Evolutionary conservation across 192 early-diverging fungal genomes (phyloP), one percentile per base, ranked within the genome.

Genomic region (Coemansia sp.): DNA sequence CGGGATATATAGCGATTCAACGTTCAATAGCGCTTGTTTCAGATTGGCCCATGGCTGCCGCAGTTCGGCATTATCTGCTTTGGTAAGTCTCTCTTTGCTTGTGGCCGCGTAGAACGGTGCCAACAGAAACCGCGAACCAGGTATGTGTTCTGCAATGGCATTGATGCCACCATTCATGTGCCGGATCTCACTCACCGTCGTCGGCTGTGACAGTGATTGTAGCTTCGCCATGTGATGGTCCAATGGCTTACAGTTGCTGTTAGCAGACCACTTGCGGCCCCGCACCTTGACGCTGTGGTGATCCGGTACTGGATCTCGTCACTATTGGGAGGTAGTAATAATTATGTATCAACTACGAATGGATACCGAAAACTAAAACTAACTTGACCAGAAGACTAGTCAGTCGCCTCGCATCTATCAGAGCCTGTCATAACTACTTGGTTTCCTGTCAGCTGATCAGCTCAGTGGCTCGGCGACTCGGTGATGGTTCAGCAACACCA

Each of bases 101-200:
- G 57, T 53, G 8, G 27, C 5, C n/a, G 45, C 56, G 9, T 57
- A 73, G 21, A 73, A 67, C 2, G 59, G 71, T 7, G 57, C 2
- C 19, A 73, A 38, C 32, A 52, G 22, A 8, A 43, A 54, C 23
- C 39, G 57, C 4, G 47, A 59, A 59, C 64, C 62, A 4, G 71
- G 64, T 9, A 73, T n/a, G 17, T 73, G 65, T 3, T 7, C 23
- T 12, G 45, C 27, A 35, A 73, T 67, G n/a, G 71, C 59, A 32
- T 60, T 73, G n/a, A 73, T 21, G 6, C 64, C 71, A 2, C 71
- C 65, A 10, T 49, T 51, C 43, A 73, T n/a, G 3, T 32, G 64
- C 45, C 56, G 58, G 7, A 73, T 67, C 27, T 57, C 60, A 10
- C 25, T 47, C 3, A 66, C 29, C 1, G 47, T 66, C 12, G 3